A percentile compares a stretch with the other conserved stretches of the same genome.
phyloP scores from a whole-genome alignment of 2,329 filamentous ascomycete species.

The Cladophialophora carrionii region DNA sequence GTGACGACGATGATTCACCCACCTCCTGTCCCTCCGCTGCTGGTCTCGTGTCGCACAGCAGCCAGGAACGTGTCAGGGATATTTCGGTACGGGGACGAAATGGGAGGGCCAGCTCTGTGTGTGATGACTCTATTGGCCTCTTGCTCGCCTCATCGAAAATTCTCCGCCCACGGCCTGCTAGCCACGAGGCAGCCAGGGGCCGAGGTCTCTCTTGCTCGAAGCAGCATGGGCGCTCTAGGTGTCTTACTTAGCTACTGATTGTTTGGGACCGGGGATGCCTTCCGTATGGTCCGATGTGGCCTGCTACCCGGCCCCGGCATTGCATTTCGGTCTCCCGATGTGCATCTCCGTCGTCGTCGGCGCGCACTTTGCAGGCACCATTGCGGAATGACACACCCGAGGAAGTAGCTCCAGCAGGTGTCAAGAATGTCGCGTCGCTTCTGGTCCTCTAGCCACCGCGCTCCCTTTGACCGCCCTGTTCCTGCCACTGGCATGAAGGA shows the following conservation, averaged over 20 bases:
- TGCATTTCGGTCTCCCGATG: neutral
- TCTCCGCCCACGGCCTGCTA: neutral
- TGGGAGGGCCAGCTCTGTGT: neutral
- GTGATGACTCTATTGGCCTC: neutral
- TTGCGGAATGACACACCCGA: neutral
- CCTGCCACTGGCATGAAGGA: neutral
- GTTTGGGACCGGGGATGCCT: conserved; percentile 7
- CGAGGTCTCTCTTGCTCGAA: neutral
- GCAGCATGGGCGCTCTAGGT: conserved; percentile 3
- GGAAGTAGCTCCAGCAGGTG: neutral
- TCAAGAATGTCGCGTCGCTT: neutral
- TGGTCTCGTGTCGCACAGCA: neutral
- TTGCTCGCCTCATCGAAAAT: conserved; percentile 1
- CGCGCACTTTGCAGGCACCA: neutral
- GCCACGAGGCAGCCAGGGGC: conserved; percentile 10
- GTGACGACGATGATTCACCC: neutral
- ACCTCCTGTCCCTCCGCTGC: neutral
- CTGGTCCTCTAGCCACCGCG: neutral
- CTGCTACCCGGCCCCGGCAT: conserved; percentile 1
- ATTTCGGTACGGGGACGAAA: neutral
- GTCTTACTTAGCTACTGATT: conserved; percentile 13
- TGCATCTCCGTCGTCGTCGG: neutral
- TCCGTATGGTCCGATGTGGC: conserved; percentile 7
- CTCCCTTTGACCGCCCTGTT: neutral
- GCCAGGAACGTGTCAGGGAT: neutral